Evolutionary conservation across 208 protist genomes (phyloP), one percentile per base, ranked within the genome.

Genomic region (Leishmania turanica): DNA sequence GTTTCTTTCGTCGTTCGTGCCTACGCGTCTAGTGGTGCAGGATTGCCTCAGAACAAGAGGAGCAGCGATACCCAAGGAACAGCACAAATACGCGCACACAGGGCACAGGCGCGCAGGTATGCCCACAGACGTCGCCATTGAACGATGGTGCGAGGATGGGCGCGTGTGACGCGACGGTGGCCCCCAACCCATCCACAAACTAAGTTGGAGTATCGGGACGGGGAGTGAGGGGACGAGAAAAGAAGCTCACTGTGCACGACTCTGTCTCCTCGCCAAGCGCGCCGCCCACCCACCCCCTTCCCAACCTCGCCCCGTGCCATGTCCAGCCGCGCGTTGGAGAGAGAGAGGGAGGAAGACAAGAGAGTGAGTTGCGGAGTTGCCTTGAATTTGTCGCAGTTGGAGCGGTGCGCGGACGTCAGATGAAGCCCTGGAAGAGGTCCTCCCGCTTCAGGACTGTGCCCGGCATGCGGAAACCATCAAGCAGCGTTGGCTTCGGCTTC

Each of bases 401-500:
- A 54, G 71, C n/a, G n/a, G 24, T 13, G 53, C 19, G 19, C 6
- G 9, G 19, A 62, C 31, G 65, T 77, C 51, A 85, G 21, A 53
- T 51, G 0, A 66, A 72, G 8, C 82, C 82, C 56, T 82, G 78
- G 17, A 86, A 86, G 31, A 86, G 66, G 47, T 86, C 82, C n/a
- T 81, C 78, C 0, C 82, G 82, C 66, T 79, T 86, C n/a, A 86
- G 60, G 4, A 82, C 40, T 13, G 78, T 86, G 3, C n/a, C 56
- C 8, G 82, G 78, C 82, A 86, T 86, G 53, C 82, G 73, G 45
- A 86, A 86, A 3, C 82, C 82, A 0, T 77, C 78, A 27, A 82
- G 53, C 3, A 86, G 56, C 15, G 51, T 47, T 62, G 72, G 17
- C 51, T 42, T 60, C 53, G n/a, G 19, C 1, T 42, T 58, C 3